A percentile compares a stretch with the other conserved stretches of the same genome.
Evolutionary conservation across 805 yeast species (phyloP).

Genomic region (Hanseniaspora singularis): DNA sequence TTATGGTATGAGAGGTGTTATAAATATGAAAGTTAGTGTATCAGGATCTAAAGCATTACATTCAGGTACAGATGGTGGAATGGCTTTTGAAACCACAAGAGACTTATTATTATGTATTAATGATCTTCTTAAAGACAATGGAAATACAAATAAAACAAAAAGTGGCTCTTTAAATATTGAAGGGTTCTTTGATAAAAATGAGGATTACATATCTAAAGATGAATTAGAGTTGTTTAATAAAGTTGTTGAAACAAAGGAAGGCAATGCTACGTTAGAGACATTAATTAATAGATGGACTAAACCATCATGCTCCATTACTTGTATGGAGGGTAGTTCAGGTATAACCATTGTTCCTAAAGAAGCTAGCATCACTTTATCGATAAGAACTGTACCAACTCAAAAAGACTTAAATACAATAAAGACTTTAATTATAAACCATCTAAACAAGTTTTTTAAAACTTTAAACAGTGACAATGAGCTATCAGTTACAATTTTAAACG

Average conservation of each 20-base stretch:
- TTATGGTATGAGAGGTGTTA: constrained; percentile 86
- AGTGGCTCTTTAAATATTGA: constrained; percentile 41
- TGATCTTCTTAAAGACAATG: constrained; percentile 24
- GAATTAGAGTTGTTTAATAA: constrained; percentile 55
- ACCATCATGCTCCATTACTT: constrained; percentile 82
- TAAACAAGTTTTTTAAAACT: constrained; percentile 37
- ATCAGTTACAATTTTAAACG: constrained; percentile 52
- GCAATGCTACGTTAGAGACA: constrained; percentile 34
- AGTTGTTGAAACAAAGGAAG: constrained; percentile 36
- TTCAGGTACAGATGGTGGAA: constrained; percentile 95
- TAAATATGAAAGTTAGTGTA: constrained; percentile 64
- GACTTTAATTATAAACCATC: constrained; percentile 34
- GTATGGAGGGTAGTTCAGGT: constrained; percentile 76
- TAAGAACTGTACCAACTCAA: constrained; percentile 85
- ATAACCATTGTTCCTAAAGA: constrained; percentile 78
- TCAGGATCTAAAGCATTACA: constrained; percentile 81
- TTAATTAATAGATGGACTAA: constrained; percentile 74
- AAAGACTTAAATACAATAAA: constrained; percentile 46
- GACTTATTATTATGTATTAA: constrained; percentile 61
- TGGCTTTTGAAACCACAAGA: constrained; percentile 74
- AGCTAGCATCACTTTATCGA: constrained; percentile 65
- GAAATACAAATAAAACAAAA: not conserved
- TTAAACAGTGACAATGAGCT: constrained; percentile 53
- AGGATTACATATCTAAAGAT: constrained; percentile 33
- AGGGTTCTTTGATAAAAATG: not conserved